These are phyloP conservation scores for Peltaster fructicola DNA, from an alignment of 2,329 filamentous ascomycete species.

Conservation along the genomic window DNA sequence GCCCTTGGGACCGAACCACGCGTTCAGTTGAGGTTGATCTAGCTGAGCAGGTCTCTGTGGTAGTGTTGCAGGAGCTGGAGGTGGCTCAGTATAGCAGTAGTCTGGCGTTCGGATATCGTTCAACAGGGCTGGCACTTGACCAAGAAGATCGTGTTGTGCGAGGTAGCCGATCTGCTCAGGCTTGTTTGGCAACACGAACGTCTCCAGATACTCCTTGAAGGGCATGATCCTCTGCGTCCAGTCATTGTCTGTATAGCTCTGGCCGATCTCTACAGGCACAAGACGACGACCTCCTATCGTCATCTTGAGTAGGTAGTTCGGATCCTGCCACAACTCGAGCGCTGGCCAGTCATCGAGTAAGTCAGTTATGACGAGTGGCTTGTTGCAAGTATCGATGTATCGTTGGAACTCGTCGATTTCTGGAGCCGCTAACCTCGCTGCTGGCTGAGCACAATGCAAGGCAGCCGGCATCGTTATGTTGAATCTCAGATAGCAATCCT, in stretches of 20 bases:
- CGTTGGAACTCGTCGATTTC: slow-evolving; percentile 13
- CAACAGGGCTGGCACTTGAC: slow-evolving; percentile 60
- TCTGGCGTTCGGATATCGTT: slow-evolving; percentile 68
- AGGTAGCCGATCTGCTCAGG: slow-evolving; percentile 49
- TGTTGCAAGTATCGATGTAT: slow-evolving; percentile 10
- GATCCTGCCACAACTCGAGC: slow-evolving; percentile 54
- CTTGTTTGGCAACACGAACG: slow-evolving; percentile 33
- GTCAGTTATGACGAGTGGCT: slow-evolving; percentile 52
- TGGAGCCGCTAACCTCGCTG: slow-evolving; percentile 3
- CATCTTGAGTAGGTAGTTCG: slow-evolving; percentile 51
- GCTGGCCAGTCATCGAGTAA: slow-evolving; percentile 62
- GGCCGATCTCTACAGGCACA: slow-evolving; percentile 65
- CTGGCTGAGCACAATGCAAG: slow-evolving; percentile 4
- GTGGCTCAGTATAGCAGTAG: slow-evolving; percentile 59
- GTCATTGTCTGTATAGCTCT: slow-evolving; percentile 68
- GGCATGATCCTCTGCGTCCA: slow-evolving; percentile 72
- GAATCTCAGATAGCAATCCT: slow-evolving; percentile 3
- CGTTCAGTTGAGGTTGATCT: slow-evolving; percentile 55
- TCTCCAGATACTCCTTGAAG: slow-evolving; percentile 52
- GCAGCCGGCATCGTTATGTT: slow-evolving; percentile 3
- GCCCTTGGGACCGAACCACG: slow-evolving; percentile 76
- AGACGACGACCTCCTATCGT: slow-evolving; percentile 64
- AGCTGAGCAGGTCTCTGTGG: slow-evolving; percentile 10
- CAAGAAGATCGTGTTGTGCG: slow-evolving; percentile 76
- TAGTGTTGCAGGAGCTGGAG: slow-evolving; percentile 24